Percentiles rank a stretch among this genome's conserved stretches.
Conservation (phyloP, 73 alveolate species). For the Paramecium tetraurelia region DNA sequence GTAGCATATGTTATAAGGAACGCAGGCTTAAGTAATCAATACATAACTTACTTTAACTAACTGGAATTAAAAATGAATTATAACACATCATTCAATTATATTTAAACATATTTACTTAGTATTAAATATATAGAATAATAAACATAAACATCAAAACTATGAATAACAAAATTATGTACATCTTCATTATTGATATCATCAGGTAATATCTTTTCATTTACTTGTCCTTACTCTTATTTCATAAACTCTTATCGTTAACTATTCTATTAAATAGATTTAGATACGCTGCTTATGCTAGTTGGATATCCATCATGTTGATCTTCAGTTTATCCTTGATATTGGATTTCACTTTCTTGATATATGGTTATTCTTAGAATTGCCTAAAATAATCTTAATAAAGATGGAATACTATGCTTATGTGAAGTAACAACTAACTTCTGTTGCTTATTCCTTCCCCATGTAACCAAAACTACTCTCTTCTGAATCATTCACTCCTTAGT, state of each 20-base stretch:
- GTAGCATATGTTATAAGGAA: conserved; percentile 79
- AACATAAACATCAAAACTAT: background rate
- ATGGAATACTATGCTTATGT: background rate
- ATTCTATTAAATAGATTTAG: background rate
- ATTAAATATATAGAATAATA: background rate
- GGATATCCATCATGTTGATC: conserved; percentile 32
- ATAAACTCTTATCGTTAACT: background rate
- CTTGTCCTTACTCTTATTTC: background rate
- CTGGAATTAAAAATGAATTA: conserved; percentile 13
- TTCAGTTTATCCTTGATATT: background rate
- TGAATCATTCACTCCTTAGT: conserved; percentile 44
- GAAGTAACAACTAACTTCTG: conserved; percentile 49
- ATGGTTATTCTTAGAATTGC: background rate
- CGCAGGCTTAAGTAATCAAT: conserved; percentile 9
- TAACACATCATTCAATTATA: background rate
- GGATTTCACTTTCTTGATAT: background rate
- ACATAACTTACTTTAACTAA: conserved; percentile 11
- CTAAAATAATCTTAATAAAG: background rate
- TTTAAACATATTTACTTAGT: background rate
- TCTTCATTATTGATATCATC: background rate
- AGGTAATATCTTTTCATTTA: background rate
- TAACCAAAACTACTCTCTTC: conserved; percentile 47
- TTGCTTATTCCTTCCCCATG: conserved; percentile 31
- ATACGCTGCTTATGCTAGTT: conserved; percentile 23
- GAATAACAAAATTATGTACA: background rate